Conservation (phyloP, 129 eudicot species). For the Erigeron canadensis region DNA sequence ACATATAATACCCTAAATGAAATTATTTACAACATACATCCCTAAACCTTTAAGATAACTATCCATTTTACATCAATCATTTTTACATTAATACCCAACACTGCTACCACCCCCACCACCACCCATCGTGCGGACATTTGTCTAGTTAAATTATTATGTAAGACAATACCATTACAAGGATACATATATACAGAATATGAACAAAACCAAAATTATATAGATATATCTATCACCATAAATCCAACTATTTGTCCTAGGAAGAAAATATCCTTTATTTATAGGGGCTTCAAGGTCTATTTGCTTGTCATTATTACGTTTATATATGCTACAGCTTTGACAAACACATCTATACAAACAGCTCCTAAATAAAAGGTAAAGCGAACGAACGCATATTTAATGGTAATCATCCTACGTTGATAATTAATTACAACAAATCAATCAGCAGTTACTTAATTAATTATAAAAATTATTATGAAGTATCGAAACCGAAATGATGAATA, state of each 20-base stretch:
- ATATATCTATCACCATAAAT: background rate
- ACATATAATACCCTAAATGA: too few relatives aligned
- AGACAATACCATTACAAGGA: background rate
- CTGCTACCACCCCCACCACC: too few relatives aligned
- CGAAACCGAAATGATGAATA: background rate
- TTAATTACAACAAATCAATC: slow-evolving; percentile 15
- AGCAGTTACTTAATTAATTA: background rate
- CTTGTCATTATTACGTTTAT: too few relatives aligned
- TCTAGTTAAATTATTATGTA: too few relatives aligned
- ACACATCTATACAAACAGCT: too few relatives aligned
- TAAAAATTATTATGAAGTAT: background rate
- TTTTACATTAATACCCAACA: too few relatives aligned
- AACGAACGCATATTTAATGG: background rate
- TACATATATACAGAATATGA: slow-evolving; percentile 4
- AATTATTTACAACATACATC: too few relatives aligned
- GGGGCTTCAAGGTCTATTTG: too few relatives aligned
- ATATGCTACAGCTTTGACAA: background rate
- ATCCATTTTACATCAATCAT: too few relatives aligned
- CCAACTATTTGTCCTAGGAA: slow-evolving; percentile 8
- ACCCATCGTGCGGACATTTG: too few relatives aligned
- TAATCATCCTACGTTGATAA: slow-evolving; percentile 10
- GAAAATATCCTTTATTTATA: too few relatives aligned
- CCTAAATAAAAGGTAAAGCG: background rate
- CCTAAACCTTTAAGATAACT: too few relatives aligned
- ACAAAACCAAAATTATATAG: background rate